These are phyloP conservation scores for Leccinum sublutescens DNA, from an alignment of 768 basidiomycete genomes.

Conservation along the genomic window DNA sequence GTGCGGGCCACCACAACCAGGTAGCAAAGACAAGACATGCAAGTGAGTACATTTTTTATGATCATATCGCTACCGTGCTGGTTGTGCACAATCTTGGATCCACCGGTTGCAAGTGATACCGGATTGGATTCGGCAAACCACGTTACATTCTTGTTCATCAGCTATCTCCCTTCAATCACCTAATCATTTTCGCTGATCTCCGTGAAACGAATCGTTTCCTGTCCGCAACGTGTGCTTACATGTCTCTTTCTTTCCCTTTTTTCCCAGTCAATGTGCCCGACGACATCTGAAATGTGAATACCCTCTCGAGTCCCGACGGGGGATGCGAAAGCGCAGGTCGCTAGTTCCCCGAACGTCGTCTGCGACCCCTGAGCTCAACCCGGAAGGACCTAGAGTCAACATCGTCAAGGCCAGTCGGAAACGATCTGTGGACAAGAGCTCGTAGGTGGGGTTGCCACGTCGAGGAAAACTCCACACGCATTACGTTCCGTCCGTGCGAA, in stretches of 20 bases:
- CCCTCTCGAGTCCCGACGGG: slow-evolving; percentile 66
- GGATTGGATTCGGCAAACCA: slow-evolving; percentile 9
- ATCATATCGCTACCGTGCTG: slow-evolving; percentile 5
- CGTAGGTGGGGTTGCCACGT: slow-evolving; percentile 15
- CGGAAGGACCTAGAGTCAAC: slow-evolving; percentile 25
- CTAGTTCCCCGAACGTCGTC: slow-evolving; percentile 32
- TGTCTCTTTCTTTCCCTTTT: slow-evolving; percentile 20
- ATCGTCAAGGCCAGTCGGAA: slow-evolving; percentile 26
- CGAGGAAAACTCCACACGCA: neutral
- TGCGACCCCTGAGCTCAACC: slow-evolving; percentile 23
- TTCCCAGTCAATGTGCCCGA: slow-evolving; percentile 65
- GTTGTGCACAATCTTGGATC: slow-evolving; percentile 6
- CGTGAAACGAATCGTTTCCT: slow-evolving; percentile 15
- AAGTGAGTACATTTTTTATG: slow-evolving; percentile 46
- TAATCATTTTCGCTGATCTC: slow-evolving; percentile 27
- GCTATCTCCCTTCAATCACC: slow-evolving; percentile 25
- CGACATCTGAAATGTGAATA: slow-evolving; percentile 71
- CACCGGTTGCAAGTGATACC: slow-evolving; percentile 16
- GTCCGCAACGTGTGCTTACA: slow-evolving; percentile 20
- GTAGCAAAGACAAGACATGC: slow-evolving; percentile 58
- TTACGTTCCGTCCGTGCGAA: slow-evolving; percentile 13
- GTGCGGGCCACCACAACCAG: slow-evolving; percentile 56
- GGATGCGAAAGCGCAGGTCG: slow-evolving; percentile 51
- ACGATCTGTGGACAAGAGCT: slow-evolving; percentile 27
- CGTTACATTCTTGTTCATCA: neutral